Evolutionary conservation across 306 rosid species (phyloP), one percentile per base, ranked within the genome.

Genomic region (Dalbergia cochinchinensis): DNA sequence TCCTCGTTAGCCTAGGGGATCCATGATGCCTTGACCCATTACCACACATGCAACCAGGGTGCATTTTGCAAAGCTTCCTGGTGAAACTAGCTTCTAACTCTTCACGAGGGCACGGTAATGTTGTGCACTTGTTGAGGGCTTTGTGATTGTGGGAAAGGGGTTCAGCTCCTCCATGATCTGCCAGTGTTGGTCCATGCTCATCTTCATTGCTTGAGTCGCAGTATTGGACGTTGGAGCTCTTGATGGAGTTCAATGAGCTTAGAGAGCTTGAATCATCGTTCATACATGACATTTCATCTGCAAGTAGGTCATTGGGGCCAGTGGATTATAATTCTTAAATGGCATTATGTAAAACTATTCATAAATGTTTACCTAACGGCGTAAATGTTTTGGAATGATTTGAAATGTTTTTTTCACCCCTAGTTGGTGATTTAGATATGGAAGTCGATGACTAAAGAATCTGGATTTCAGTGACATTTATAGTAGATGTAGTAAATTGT

Each of bases 211-310:
- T 65, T 4, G 86, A 80, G 22, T 77, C 64, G 9, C 20, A 70
- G 80, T 77, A 91, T 47, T 83, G 87, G 62, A 92, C 44, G 70
- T 80, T 84, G 8, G 89, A 82, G 85, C 80, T 85, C 87, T 87
- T 82, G 74, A 79, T 79, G 64, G 98, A 92, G 84, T 83, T 86
- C 62, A 84, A 57, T 0, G 98, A 92, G 80, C 89, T 73, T 10
- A 61, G 80, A 47, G 93, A 92, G 81, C 92, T 87, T 54, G 80
- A 64, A 65, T 90, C 96, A 16, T 90, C 94, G 13, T 87, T 88
- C 58, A 51, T 59, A 7, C 54, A 83, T 51, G n/a, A 50, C 13
- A 15, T 7, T 59, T 85, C 86, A 54, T 86, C 91, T 87, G 88
- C 84, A 6, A 63, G 44, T 16, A n/a, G 31, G 31, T 71, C 59